phyloP scores from a whole-genome alignment of 768 basidiomycete genomes.

The Hirschioporus abietinus region DNA sequence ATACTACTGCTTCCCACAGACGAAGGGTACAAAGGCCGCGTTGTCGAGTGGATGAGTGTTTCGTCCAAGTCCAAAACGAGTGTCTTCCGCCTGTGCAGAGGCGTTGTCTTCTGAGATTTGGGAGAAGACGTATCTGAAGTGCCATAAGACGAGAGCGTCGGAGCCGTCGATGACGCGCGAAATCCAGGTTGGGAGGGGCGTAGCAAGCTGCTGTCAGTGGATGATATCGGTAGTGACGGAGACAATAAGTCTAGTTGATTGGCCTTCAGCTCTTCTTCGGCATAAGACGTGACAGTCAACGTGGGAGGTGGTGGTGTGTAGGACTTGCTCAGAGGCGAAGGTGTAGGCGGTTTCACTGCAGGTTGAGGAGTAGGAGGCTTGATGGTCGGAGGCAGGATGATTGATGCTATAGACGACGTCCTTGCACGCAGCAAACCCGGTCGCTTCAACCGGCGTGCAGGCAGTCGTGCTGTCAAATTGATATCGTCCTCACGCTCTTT shows the following conservation, averaged over 20 bases:
- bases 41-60: conserved; percentile 96
- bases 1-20: conserved; percentile 49
- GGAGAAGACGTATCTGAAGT: conserved; percentile 21
- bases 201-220: conserved; percentile 4
- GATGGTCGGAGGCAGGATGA: conserved; percentile 6
- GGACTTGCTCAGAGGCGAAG: conserved; percentile 14
- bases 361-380: conserved; percentile 4
- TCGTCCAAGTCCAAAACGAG: conserved; percentile 97
- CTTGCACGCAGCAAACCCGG: not conserved
- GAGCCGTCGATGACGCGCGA: conserved; percentile 13
- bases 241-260: not conserved
- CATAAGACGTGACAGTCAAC: conserved; percentile 13
- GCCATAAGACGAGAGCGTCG: conserved; percentile 18
- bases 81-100: conserved; percentile 85
- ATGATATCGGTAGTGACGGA: not conserved
- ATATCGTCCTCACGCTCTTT: conserved; percentile 30
- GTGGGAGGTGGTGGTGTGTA: conserved; percentile 22
- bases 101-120: conserved; percentile 52
- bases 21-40: conserved; percentile 54
- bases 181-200: conserved; percentile 15
- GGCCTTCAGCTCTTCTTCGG: not conserved
- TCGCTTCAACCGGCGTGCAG: conserved; percentile 6
- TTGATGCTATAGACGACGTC: conserved; percentile 5
- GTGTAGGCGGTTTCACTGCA: not conserved
- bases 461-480: conserved; percentile 11